Evolutionary conservation across 345 rosid species (phyloP), one percentile per base, ranked within the genome.

Genomic region (Gossypium anomalum): DNA sequence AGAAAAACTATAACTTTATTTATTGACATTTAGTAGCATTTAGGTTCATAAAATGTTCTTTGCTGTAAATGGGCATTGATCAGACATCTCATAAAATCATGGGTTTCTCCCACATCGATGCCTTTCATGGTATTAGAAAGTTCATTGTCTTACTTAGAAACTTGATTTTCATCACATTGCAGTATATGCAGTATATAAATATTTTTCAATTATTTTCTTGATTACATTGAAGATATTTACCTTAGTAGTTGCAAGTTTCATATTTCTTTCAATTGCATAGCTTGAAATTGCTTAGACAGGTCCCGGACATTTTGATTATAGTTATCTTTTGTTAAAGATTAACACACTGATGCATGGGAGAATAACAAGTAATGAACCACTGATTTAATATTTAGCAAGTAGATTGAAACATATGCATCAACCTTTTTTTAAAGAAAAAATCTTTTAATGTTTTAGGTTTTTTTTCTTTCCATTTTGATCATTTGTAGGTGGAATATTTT

Each of bases 401-500:
- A 0, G 38, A 34, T 34, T 34, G 29, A 44, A 20, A 45, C 52
- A 41, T 22, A 12, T 45, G 34, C 38, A 45, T 45, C 47, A 2
- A 2, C 16, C 19, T 59, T 67, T 38, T 43, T 19, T 17, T 5
- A 43, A 65, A 19, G 16, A 43, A 43, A 43, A 64, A n/a, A 19
- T 19, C 11, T 60, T 51, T 51, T 66, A 12, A 65, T 56, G 70
- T 62, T 56, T 57, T 7, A n/a, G 49, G 17, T 56, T 74, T 75
- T 45, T 48, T 71, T 34, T 5, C 41, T 34, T 34, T 58, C 14
- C 23, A 49, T 76, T 69, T 58, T 76, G 78, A 80, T 78, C 67
- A 81, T 74, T 5, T 76, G 77, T 55, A 67, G 80, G 78, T 76
- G 76, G 71, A 72, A 81, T 80, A n/a, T 78, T 78, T 52, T 82